phyloP scores from a whole-genome alignment of 2,329 filamentous ascomycete genomes.

The Claviceps digitariae region DNA sequence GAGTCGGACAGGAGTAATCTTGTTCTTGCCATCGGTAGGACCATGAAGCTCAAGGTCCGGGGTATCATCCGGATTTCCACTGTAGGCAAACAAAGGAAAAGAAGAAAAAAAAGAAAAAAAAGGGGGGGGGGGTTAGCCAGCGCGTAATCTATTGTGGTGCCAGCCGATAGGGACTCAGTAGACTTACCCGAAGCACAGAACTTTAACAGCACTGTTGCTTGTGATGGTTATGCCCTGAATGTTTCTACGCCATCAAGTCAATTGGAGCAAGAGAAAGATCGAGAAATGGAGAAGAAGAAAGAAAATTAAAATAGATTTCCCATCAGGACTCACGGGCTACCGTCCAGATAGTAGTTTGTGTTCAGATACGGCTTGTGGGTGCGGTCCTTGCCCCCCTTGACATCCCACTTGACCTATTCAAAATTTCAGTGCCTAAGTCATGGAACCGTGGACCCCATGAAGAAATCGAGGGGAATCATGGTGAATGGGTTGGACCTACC shows the following conservation, averaged over 20 bases:
- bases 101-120: not conserved
- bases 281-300: not conserved
- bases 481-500: not conserved
- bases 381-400: conserved; percentile 5
- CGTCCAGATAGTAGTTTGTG: conserved; percentile 4
- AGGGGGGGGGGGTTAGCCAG: too few species aligned
- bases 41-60: not conserved
- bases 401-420: conserved; percentile 6
- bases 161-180: not conserved
- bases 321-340: conserved; percentile 1
- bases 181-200: not conserved
- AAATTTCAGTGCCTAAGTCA: not conserved
- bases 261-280: not conserved
- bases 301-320: too few species aligned
- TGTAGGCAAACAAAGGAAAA: not conserved
- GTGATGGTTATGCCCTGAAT: not conserved
- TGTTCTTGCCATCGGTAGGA: not conserved
- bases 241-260: not conserved
- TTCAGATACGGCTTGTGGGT: not conserved
- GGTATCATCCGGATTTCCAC: not conserved
- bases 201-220: not conserved
- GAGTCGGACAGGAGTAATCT: not conserved
- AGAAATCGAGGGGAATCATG: not conserved
- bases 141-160: not conserved
- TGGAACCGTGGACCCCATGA: not conserved